phyloP scores from a whole-genome alignment of 2,329 filamentous ascomycete species.

The Teratosphaeriaceae sp. region DNA sequence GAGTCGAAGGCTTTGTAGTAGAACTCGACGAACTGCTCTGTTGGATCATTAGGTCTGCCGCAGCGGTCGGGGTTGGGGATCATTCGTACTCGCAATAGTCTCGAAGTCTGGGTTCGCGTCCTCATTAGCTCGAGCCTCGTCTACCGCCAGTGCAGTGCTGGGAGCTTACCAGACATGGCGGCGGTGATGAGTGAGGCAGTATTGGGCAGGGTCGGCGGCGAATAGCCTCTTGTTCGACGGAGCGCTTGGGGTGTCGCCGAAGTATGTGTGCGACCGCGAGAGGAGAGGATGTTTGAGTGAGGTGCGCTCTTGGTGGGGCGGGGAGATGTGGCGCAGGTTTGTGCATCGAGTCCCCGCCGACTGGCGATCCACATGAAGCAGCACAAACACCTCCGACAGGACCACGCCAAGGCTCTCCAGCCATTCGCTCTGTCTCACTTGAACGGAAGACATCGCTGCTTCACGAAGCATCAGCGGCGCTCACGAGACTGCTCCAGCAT shows the following conservation, averaged over 20 bases:
- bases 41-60: conserved; percentile 2
- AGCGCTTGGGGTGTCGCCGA: too few species aligned
- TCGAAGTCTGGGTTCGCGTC: conserved; percentile 23
- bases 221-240: too few species aligned
- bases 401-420: too few species aligned
- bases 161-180: conserved; percentile 18
- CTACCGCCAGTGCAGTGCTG: neutral
- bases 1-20: conserved; percentile 87
- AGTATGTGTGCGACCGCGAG: too few species aligned
- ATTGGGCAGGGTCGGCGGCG: too few species aligned
- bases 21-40: conserved; percentile 81
- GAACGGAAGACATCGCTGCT: too few species aligned
- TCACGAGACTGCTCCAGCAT: too few species aligned
- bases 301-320: neutral
- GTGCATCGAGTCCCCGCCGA: neutral
- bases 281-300: neutral
- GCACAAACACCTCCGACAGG: too few species aligned
- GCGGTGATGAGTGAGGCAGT: neutral
- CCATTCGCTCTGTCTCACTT: too few species aligned
- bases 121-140: neutral
- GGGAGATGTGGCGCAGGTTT: neutral
- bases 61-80: neutral
- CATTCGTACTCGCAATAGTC: conserved; percentile 25
- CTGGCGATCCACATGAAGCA: too few species aligned
- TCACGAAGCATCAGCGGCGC: too few species aligned